A percentile compares a stretch with the other conserved stretches of the same genome.
These are phyloP conservation scores for Schwanniomyces occidentalis DNA, from an alignment of 805 yeast species.

Conservation along the genomic window DNA sequence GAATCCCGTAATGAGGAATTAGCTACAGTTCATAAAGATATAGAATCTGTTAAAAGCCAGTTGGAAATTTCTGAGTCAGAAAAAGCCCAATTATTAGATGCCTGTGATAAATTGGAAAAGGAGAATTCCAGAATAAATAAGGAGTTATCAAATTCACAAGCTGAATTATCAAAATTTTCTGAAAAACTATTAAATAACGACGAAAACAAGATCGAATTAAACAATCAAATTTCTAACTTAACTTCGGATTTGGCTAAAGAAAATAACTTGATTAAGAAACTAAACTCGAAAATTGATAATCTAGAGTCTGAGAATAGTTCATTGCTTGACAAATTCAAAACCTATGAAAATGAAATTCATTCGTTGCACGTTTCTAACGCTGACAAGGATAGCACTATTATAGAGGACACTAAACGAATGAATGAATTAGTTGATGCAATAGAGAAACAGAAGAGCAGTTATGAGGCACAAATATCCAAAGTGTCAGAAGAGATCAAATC, in stretches of 20 bases:
- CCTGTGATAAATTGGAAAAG: slow-evolving; percentile 11
- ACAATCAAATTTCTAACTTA: slow-evolving; percentile 2
- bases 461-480: slow-evolving; percentile 14
- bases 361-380: slow-evolving; percentile 10
- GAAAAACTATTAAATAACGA: slow-evolving; percentile 2
- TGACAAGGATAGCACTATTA: slow-evolving; percentile 32
- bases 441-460: slow-evolving; percentile 16
- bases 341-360: slow-evolving; percentile 31
- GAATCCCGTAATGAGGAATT: slow-evolving; percentile 5
- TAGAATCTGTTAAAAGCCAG: background rate
- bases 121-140: slow-evolving; percentile 9
- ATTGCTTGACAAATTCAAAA: slow-evolving; percentile 22
- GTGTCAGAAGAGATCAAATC: slow-evolving; percentile 12
- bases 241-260: slow-evolving; percentile 1
- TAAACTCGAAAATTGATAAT: slow-evolving; percentile 9
- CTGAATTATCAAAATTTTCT: slow-evolving; percentile 15
- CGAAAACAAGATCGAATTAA: background rate
- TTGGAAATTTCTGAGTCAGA: slow-evolving; percentile 7
- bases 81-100: slow-evolving; percentile 12
- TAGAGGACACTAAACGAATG: slow-evolving; percentile 30
- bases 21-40: slow-evolving; percentile 1
- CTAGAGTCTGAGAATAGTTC: slow-evolving; percentile 10
- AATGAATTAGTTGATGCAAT: slow-evolving; percentile 28
- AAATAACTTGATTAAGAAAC: slow-evolving; percentile 4
- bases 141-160: slow-evolving; percentile 9